Evolutionary conservation across 768 basidiomycete genomes (phyloP).

Genomic region (Lactarius pseudohatsudake): DNA sequence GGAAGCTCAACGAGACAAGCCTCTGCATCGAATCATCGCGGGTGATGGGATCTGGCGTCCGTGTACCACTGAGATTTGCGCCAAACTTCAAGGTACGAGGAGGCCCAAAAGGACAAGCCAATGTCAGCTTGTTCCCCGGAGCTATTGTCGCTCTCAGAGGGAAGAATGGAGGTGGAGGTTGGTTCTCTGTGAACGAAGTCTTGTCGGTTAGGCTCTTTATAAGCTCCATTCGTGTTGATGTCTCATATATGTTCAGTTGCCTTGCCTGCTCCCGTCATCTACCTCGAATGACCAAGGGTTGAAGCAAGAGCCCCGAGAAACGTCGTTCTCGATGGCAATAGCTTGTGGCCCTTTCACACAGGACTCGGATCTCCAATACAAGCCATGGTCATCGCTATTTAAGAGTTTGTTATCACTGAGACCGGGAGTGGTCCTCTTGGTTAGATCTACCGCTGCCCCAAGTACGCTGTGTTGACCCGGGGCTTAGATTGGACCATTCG

Average conservation of each 20-base stretch:
- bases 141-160: slow-evolving; percentile 84
- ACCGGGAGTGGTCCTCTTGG: slow-evolving; percentile 79
- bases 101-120: slow-evolving; percentile 56
- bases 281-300: slow-evolving; percentile 39
- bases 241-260: slow-evolving; percentile 48
- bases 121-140: slow-evolving; percentile 83
- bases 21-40: slow-evolving; percentile 85
- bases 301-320: slow-evolving; percentile 44
- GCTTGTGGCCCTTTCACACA: slow-evolving; percentile 87
- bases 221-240: neutral
- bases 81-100: slow-evolving; percentile 64
- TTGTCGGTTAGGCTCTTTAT: slow-evolving; percentile 57
- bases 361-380: slow-evolving; percentile 74
- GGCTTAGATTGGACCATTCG: slow-evolving; percentile 84
- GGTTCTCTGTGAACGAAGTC: slow-evolving; percentile 82
- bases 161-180: slow-evolving; percentile 85
- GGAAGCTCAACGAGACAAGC: slow-evolving; percentile 72
- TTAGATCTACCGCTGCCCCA: slow-evolving; percentile 37
- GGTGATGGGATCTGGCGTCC: slow-evolving; percentile 63
- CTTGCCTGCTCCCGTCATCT: slow-evolving; percentile 47
- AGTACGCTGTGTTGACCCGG: neutral
- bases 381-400: slow-evolving; percentile 64
- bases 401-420: slow-evolving; percentile 58
- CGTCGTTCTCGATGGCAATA: slow-evolving; percentile 62
- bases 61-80: slow-evolving; percentile 72